A percentile compares a stretch with the other conserved stretches of the same genome.
Evolutionary conservation across 164 flowering plant species (phyloP).

Genomic region (Kalanchoe fedtschenkoi): DNA sequence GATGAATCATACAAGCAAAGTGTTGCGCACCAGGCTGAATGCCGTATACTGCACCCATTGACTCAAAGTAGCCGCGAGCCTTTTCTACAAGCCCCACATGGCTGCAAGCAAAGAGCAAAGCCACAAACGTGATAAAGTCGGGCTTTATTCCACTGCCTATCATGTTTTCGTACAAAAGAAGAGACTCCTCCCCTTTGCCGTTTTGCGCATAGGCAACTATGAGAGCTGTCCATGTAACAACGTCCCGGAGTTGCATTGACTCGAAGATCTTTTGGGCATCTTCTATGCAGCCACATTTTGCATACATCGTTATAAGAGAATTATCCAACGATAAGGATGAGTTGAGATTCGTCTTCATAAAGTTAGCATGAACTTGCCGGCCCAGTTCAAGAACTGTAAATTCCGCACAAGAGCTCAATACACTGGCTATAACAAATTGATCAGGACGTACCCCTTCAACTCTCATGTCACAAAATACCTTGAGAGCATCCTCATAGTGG

Average conservation of each 20-base stretch:
- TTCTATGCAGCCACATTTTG: conserved; percentile 67
- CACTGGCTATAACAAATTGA: conserved; percentile 40
- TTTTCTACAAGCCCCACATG: conserved; percentile 67
- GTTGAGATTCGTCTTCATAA: conserved; percentile 32
- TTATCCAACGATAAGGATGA: conserved; percentile 58
- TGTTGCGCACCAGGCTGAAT: conserved; percentile 68
- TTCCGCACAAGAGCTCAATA: conserved; percentile 66
- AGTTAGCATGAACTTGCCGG: conserved; percentile 54
- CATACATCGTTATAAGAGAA: conserved; percentile 67
- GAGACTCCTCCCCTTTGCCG: conserved; percentile 50
- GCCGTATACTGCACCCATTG: conserved; percentile 48
- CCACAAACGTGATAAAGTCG: conserved; percentile 67
- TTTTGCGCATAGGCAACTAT: conserved; percentile 70
- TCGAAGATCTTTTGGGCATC: conserved; percentile 50
- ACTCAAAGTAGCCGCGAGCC: conserved; percentile 40
- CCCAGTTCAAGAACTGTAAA: conserved; percentile 58
- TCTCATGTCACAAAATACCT: conserved; percentile 50
- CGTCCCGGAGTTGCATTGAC: conserved; percentile 40
- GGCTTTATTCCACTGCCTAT: conserved; percentile 43
- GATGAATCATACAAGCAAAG: conserved; percentile 83
- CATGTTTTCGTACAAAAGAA: conserved; percentile 55
- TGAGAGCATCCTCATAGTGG: conserved; percentile 45
- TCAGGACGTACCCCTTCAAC: conserved; percentile 38
- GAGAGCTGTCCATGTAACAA: conserved; percentile 79
- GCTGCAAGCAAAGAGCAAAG: conserved; percentile 79